These are phyloP conservation scores for Quercus rubra DNA, from an alignment of 306 rosid species.

Conservation along the genomic window DNA sequence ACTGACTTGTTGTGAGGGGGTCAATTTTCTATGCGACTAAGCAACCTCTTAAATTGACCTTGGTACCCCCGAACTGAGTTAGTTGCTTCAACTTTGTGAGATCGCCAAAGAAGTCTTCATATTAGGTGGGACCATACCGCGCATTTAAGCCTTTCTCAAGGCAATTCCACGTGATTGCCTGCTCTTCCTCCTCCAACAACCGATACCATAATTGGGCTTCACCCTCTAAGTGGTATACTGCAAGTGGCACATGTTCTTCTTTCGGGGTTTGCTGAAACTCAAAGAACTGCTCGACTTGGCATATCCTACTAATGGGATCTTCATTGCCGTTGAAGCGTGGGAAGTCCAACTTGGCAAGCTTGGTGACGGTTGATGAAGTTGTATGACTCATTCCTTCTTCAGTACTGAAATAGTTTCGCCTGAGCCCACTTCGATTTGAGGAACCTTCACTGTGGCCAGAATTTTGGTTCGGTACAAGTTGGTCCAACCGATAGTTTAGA, in stretches of 20 bases:
- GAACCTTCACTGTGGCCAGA: not conserved
- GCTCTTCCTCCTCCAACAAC: not conserved
- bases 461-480: too few species aligned
- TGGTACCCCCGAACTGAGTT: not conserved
- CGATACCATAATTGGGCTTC: not conserved
- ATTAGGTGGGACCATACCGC: not conserved
- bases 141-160: not conserved
- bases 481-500: not conserved
- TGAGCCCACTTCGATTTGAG: not conserved
- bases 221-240: not conserved
- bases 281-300: not conserved
- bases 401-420: too few species aligned
- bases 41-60: not conserved
- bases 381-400: not conserved
- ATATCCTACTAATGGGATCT: not conserved
- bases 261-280: not conserved
- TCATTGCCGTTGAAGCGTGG: not conserved
- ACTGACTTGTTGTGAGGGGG: not conserved
- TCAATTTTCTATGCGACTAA: not conserved
- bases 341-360: not conserved
- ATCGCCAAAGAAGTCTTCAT: not conserved
- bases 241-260: not conserved
- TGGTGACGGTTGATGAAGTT: not conserved
- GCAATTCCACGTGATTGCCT: not conserved
- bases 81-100: not conserved